phyloP scores from a whole-genome alignment of 345 rosid species.

The Syzygium aromaticum region DNA sequence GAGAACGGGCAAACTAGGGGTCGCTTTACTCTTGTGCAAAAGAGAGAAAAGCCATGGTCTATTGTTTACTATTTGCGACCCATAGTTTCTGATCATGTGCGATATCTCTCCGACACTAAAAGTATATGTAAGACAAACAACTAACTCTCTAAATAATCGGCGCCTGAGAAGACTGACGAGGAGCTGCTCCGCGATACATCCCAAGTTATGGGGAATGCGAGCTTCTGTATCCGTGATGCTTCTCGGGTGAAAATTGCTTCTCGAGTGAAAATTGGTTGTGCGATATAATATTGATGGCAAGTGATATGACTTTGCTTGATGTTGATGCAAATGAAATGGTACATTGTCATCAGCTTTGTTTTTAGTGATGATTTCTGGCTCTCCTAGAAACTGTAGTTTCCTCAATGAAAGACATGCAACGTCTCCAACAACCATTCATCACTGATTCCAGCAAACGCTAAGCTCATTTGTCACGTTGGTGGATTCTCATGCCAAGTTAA shows the following conservation, averaged over 20 bases:
- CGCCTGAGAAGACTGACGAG: conserved; percentile 35
- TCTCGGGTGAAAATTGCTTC: conserved; percentile 37
- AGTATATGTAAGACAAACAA: neutral
- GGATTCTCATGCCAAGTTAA: neutral
- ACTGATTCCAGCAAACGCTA: neutral
- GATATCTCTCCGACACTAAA: neutral
- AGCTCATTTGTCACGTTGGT: neutral
- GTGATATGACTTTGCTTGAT: neutral
- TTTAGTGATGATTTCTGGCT: neutral
- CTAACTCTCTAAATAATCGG: conserved; percentile 13
- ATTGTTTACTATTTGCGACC: neutral
- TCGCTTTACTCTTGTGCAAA: neutral
- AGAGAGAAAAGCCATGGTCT: neutral
- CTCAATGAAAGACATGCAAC: neutral
- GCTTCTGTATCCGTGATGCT: conserved; percentile 41
- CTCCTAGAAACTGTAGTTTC: neutral
- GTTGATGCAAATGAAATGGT: neutral
- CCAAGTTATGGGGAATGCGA: neutral
- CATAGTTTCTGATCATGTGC: neutral
- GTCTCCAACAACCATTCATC: neutral
- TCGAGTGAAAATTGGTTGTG: conserved; percentile 14
- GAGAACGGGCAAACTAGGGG: conserved; percentile 49
- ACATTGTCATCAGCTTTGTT: neutral
- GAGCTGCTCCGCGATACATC: conserved; percentile 11
- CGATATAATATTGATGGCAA: neutral